phyloP scores from a whole-genome alignment of 805 yeast species.

The Kazachstania martiniae region DNA sequence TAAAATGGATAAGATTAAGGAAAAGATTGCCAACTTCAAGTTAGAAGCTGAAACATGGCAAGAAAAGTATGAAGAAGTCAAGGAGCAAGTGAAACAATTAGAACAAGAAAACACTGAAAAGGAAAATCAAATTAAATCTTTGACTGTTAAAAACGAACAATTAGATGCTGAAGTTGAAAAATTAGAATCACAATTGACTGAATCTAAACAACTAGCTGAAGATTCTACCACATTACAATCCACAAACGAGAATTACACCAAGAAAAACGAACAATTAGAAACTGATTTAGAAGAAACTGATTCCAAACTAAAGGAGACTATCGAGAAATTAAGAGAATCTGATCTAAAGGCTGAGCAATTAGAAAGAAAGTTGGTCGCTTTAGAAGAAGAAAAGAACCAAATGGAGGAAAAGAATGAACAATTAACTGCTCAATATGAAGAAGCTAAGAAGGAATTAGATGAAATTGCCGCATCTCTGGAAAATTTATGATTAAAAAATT shows the following conservation, averaged over 20 bases:
- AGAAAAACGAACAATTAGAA: conserved; percentile 86
- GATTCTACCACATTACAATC: conserved; percentile 83
- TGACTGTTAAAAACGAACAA: conserved; percentile 83
- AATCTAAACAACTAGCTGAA: conserved; percentile 71
- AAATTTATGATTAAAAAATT: conserved; percentile 32
- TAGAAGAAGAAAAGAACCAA: conserved; percentile 86
- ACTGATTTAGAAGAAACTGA: conserved; percentile 75
- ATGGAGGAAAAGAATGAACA: conserved; percentile 89
- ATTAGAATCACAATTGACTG: conserved; percentile 25
- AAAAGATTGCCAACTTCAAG: conserved; percentile 78
- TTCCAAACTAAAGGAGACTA: conserved; percentile 82
- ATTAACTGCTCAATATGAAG: conserved; percentile 65
- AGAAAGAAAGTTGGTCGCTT: conserved; percentile 85
- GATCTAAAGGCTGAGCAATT: conserved; percentile 94
- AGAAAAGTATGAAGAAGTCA: conserved; percentile 85
- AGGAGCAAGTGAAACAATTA: conserved; percentile 71
- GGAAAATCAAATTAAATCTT: conserved; percentile 89
- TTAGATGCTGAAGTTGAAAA: conserved; percentile 75
- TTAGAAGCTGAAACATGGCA: conserved; percentile 96
- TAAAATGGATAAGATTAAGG: conserved; percentile 49
- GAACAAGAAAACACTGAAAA: conserved; percentile 88
- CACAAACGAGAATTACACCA: conserved; percentile 81
- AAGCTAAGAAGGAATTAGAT: conserved; percentile 88
- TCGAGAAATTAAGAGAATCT: conserved; percentile 87
- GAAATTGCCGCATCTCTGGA: conserved; percentile 96